A percentile compares a stretch with the other conserved stretches of the same genome.
These are phyloP conservation scores for Antitrichia curtipendula DNA, from an alignment of 225 moss, liverwort and hornwort genomes.

Conservation along the genomic window DNA sequence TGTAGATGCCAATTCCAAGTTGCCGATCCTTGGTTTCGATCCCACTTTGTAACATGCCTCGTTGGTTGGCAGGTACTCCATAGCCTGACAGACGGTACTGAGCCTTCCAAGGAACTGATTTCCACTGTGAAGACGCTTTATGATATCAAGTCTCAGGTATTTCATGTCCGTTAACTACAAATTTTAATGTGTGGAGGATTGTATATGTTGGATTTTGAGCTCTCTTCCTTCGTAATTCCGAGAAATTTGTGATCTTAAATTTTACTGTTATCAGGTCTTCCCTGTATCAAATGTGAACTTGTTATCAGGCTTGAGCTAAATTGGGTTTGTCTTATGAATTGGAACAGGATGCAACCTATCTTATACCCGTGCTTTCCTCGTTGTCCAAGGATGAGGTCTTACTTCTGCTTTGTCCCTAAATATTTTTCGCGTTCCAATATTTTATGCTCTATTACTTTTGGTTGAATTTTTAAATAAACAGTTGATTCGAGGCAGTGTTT, in stretches of 20 bases:
- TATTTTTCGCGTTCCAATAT: not conserved
- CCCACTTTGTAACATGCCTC: not conserved
- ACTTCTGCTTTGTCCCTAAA: not conserved
- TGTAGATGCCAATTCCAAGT: not conserved
- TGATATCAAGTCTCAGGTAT: constrained; percentile 85
- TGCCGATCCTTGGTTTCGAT: not conserved
- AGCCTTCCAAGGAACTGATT: constrained; percentile 81
- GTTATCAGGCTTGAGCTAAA: not conserved
- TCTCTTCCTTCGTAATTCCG: not conserved
- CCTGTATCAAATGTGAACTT: not conserved
- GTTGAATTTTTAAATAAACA: not conserved
- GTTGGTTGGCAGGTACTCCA: constrained; percentile 67
- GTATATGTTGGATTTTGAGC: not conserved
- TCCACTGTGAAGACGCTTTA: constrained; percentile 84
- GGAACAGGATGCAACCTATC: constrained; percentile 86
- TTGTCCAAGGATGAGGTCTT: constrained; percentile 93
- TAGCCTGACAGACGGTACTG: constrained; percentile 84
- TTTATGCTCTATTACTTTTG: not conserved
- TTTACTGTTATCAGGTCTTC: not conserved
- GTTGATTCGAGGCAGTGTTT: not conserved
- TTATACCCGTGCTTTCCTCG: constrained; percentile 95
- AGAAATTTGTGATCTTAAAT: not conserved
- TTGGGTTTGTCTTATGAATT: not conserved
- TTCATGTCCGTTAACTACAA: not conserved
- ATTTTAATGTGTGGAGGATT: not conserved